These are phyloP conservation scores for Nakazawaea wyomingensis DNA, from an alignment of 805 yeast species.

Conservation along the genomic window DNA sequence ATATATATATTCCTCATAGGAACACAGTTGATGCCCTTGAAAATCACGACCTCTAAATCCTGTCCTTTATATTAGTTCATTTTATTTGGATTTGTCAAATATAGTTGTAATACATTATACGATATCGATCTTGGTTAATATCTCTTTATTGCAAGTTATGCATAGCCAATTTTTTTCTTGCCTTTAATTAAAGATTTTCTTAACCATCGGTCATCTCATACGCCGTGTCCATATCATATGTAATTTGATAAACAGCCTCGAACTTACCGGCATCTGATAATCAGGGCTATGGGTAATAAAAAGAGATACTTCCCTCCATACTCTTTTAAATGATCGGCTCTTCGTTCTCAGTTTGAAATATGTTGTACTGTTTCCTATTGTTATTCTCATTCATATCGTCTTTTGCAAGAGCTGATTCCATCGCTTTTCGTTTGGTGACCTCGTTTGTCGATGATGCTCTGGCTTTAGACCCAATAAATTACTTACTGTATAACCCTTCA, in stretches of 20 bases:
- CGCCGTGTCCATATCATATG: neutral
- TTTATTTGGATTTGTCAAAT: neutral
- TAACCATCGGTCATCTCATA: neutral
- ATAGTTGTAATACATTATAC: too few relatives aligned
- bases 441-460: conserved; percentile 1
- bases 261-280: conserved; percentile 1
- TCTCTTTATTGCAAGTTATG: too few relatives aligned
- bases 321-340: neutral
- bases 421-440: conserved; percentile 5
- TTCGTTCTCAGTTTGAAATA: neutral
- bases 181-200: too few relatives aligned
- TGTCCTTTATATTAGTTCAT: too few relatives aligned
- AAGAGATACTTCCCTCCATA: neutral
- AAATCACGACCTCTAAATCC: too few relatives aligned
- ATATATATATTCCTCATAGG: too few relatives aligned
- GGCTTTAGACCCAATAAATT: conserved; percentile 8
- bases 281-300: neutral
- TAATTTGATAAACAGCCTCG: neutral
- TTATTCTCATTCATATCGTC: neutral
- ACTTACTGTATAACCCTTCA: conserved; percentile 2
- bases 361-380: neutral
- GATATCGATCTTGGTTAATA: too few relatives aligned
- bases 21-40: too few relatives aligned
- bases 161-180: too few relatives aligned
- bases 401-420: neutral